Base-by-base conservation (phyloP, 2,329 filamentous ascomycete genomes). In the Colletotrichum graminicola region DNA sequence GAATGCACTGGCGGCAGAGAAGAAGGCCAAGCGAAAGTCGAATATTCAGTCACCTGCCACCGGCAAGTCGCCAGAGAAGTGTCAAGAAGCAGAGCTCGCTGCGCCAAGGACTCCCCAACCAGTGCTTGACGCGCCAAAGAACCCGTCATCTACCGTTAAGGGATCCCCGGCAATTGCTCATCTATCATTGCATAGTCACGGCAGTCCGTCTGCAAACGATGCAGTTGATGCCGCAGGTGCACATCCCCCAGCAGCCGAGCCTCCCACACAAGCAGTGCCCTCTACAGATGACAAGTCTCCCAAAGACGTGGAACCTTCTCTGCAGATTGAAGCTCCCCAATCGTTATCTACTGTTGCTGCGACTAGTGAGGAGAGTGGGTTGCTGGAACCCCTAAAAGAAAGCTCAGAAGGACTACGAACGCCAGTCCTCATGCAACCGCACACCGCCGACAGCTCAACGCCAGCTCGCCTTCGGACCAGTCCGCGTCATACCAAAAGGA, bases 1-100 rank as follows among this genome's bases (percentile, higher is more conserved):
- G 75, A 84, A 86, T 55, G 77, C 79, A 12, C 77, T 82, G 62
- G 79, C 84, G 49, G 77, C 79, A 21, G 81, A 82, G 41, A 83
- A 79, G 62, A 80, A 81, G 45, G 76, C 79, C 69, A 80, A 79
- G 71, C 76, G 76, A 23, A 80, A 78, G 62, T 73, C 71, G 3
- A 79, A 79, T 52, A 77, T 75, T 29, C 78, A 77, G 66, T 74
- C 47, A 65, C 39, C 72, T 63, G n/a, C 69, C 66, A 36, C 66
- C 56, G 66, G 55, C 32, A 62, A 64, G 39, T 56, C 65, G 54
- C 39, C 55, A 12, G 47, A 51, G 39, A 49, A 62, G 7, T 14
- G 62, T 39, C 32, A 56, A 60, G 54, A 47, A 32, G 34, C 45
- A 32, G 36, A 59, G 39, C 59, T 47, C 21, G 52, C 60, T 32